Percentiles rank a stretch among this genome's conserved stretches.
These are phyloP conservation scores for Alternaria metachromatica DNA, from an alignment of 2,329 filamentous ascomycete species.

Conservation along the genomic window DNA sequence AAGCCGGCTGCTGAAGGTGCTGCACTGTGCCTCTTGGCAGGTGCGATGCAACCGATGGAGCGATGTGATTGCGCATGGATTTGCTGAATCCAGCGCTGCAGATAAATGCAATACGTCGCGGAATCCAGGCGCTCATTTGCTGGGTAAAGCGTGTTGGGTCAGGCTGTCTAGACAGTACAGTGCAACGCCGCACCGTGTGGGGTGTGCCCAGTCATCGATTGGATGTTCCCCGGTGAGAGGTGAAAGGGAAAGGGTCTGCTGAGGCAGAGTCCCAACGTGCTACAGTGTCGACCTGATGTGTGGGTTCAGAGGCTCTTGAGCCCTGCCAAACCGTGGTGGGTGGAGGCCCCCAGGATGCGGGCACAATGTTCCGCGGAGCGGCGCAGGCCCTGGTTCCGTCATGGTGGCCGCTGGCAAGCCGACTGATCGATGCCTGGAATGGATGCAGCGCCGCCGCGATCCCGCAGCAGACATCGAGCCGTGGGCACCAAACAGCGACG, in stretches of 20 bases:
- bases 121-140: constrained; percentile 11
- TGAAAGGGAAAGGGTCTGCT: constrained; percentile 1
- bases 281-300: neutral
- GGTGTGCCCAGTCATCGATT: neutral
- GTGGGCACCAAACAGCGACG: constrained; percentile 14
- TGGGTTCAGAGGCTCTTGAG: neutral
- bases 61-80: constrained; percentile 17
- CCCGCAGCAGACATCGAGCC: constrained; percentile 20
- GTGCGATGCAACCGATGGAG: constrained; percentile 12
- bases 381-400: constrained; percentile 7
- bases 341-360: constrained; percentile 6
- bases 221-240: neutral
- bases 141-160: constrained; percentile 11
- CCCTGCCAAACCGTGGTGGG: neutral
- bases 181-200: neutral
- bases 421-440: constrained; percentile 10
- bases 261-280: neutral
- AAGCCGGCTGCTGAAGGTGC: neutral
- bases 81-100: constrained; percentile 17
- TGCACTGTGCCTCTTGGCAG: constrained; percentile 10
- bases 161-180: neutral
- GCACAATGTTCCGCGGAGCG: constrained; percentile 14
- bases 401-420: constrained; percentile 17
- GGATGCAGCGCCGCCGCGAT: constrained; percentile 15
- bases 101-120: constrained; percentile 10